Evolutionary conservation across 495 filamentous ascomycete species (phyloP).

Genomic region (Podospora anserina): DNA sequence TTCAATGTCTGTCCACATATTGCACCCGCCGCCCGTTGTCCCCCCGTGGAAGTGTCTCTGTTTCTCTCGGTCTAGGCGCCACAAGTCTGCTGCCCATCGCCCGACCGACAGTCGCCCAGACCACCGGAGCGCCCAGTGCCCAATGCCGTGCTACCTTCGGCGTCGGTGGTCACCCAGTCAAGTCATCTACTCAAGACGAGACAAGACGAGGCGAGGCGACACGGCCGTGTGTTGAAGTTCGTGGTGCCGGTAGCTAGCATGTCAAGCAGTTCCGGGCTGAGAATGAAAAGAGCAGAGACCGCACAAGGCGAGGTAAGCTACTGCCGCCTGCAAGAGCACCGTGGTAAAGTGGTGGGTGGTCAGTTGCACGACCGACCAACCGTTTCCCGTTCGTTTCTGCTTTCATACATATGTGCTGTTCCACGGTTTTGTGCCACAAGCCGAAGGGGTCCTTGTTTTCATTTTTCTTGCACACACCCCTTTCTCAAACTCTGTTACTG

Average conservation of each 20-base stretch:
- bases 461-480: background rate
- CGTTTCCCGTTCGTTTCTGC: background rate
- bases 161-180: background rate
- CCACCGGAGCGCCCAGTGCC: slow-evolving; percentile 8
- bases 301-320: background rate
- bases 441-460: background rate
- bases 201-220: slow-evolving; percentile 8
- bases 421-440: background rate
- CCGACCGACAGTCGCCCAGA: slow-evolving; percentile 2
- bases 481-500: background rate
- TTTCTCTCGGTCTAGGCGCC: slow-evolving; percentile 3
- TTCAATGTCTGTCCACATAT: background rate
- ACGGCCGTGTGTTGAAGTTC: background rate
- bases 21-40: background rate
- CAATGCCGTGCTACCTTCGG: slow-evolving; percentile 5
- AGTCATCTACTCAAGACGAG: background rate
- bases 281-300: background rate
- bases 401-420: background rate
- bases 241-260: background rate
- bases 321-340: background rate
- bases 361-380: background rate
- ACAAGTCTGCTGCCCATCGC: background rate
- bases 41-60: background rate
- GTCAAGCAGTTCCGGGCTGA: background rate
- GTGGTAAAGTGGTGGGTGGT: background rate